These are phyloP conservation scores for Penicillium sp. DNA, from an alignment of 2,329 filamentous ascomycete species.

Conservation along the genomic window DNA sequence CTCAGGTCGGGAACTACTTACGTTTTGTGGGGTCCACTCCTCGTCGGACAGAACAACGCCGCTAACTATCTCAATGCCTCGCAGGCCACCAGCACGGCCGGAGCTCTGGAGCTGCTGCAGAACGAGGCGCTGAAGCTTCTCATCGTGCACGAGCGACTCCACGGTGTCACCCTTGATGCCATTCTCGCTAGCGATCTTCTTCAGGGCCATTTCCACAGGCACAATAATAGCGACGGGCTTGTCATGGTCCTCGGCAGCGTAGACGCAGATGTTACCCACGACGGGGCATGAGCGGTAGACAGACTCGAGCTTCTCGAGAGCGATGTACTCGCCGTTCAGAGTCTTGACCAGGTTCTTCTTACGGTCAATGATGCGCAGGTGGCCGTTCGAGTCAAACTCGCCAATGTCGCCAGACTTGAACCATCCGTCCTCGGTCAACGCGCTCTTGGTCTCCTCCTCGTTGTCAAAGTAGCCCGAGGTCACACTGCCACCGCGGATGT, in stretches of 20 bases:
- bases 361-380: conserved; percentile 83
- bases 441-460: conserved; percentile 74
- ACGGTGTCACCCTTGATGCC: conserved; percentile 61
- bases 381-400: conserved; percentile 74
- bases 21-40: conserved; percentile 44
- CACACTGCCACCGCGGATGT: conserved; percentile 73
- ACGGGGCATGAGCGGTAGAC: conserved; percentile 76
- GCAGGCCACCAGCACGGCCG: conserved; percentile 35
- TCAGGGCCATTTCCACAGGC: conserved; percentile 53
- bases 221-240: conserved; percentile 81
- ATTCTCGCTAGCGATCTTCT: conserved; percentile 52
- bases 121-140: conserved; percentile 40
- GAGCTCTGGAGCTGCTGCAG: conserved; percentile 40
- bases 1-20: conserved; percentile 21
- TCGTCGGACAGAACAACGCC: conserved; percentile 45
- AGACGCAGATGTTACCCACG: conserved; percentile 81
- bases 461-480: conserved; percentile 78
- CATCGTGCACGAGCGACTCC: conserved; percentile 60
- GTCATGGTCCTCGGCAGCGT: conserved; percentile 68
- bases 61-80: conserved; percentile 42
- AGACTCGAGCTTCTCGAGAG: conserved; percentile 90
- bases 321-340: conserved; percentile 91
- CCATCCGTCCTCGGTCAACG: conserved; percentile 81
- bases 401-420: conserved; percentile 97
- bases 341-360: conserved; percentile 99